Conservation (phyloP, 805 yeast genomes). For the Metschnikowia borealis region DNA sequence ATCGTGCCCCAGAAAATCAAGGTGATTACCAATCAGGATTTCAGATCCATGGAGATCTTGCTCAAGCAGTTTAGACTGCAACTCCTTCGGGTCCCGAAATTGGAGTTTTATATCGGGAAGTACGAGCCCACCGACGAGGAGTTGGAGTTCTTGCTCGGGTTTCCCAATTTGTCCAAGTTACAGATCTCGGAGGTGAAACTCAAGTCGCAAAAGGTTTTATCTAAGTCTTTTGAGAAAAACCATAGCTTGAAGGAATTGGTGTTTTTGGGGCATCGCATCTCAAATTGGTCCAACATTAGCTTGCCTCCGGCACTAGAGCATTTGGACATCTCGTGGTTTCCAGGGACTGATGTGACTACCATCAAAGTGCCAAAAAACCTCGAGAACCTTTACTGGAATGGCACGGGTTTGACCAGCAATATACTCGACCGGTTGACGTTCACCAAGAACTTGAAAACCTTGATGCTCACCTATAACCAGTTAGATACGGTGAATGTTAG, state of each 20-base stretch:
- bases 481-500: constrained; percentile 21
- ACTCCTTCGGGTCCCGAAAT: constrained; percentile 11
- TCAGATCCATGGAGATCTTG: constrained; percentile 23
- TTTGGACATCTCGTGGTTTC: constrained; percentile 37
- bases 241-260: constrained; percentile 23
- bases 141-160: constrained; percentile 21
- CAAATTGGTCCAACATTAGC: constrained; percentile 24
- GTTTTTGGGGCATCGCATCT: constrained; percentile 30
- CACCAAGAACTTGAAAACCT: constrained; percentile 23
- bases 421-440: constrained; percentile 11
- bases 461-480: constrained; percentile 33
- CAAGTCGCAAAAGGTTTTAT: constrained; percentile 3
- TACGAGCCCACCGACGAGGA: constrained; percentile 20
- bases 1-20: constrained; percentile 26
- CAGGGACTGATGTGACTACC: constrained; percentile 21
- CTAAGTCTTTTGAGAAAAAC: constrained; percentile 9
- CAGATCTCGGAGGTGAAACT: constrained; percentile 27
- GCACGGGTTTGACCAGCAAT: constrained; percentile 20
- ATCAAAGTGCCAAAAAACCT: constrained; percentile 22
- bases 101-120: constrained; percentile 30
- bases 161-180: constrained; percentile 26
- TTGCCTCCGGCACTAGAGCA: constrained; percentile 27
- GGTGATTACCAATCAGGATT: constrained; percentile 30
- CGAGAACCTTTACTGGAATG: constrained; percentile 30
- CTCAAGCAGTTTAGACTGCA: constrained; percentile 19